Base-by-base conservation (phyloP, 2,329 filamentous ascomycete species). In the Zymoseptoria brevis region DNA sequence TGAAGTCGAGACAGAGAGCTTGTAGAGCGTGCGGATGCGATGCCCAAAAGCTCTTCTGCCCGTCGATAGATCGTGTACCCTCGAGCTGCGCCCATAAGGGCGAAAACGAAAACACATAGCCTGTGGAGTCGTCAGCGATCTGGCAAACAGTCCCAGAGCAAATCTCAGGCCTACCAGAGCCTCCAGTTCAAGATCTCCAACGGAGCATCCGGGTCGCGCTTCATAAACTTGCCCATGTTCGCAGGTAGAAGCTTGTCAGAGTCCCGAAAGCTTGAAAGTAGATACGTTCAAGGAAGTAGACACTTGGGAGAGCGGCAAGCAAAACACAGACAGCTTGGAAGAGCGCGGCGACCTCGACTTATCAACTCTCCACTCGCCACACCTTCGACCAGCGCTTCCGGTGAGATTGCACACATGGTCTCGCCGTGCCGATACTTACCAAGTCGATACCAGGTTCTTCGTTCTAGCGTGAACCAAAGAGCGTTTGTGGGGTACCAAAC, bases 151-250 rank as follows among this genome's bases (percentile, higher is more conserved):
- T 41, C 11, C 35, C 2, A 6, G 26, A 8, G 8, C 26, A 8
- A 16, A 16, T 41, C 11, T 41, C 11, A 16, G 5, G 35, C 35
- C 35, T 41, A 89, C 86, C 87, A 90, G 62, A 92, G 79, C 51
- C 84, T 80, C 87, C 87, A 90, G 75, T 92, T 92, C 72, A 90
- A 83, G 62, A 86, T 81, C 69, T 88, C 83, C 57, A 81, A 80
- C 4, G 88, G 88, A 61, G 89, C 87, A 60, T 82, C 82, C 11
- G 54, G 85, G 77, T 83, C 74, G 60, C 57, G 71, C 62, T 64
- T 73, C 66, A 63, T 59, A 50, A 64, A 64, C 49, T 68, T 64
- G 64, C 72, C 71, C 58, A 64, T 66, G 56, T 60, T 64, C 59
- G 54, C 11, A 41, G 24, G 45, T 48, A 53, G 55, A 59, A 59